Evolutionary conservation across 495 filamentous ascomycete species (phyloP), one percentile per base, ranked within the genome.

Genomic region (Lophiostoma macrostomum): DNA sequence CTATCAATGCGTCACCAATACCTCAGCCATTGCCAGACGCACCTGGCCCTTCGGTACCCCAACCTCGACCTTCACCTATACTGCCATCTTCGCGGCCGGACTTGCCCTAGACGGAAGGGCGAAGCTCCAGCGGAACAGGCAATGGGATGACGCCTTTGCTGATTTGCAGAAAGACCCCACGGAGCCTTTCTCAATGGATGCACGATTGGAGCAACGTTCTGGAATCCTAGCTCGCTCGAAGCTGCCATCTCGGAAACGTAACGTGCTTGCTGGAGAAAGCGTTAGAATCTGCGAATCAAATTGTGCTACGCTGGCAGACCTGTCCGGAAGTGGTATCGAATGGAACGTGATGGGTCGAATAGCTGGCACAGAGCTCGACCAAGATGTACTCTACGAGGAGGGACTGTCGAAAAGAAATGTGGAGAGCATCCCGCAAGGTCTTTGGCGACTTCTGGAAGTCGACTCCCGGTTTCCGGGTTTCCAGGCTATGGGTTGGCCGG

Each of bases 31-130:
- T 32, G 66, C 75, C 42, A 25, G 36, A 22, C 77, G 81, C 52
- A 71, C 76, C 75, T 24, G 73, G 72, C 58, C 66, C 81, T 42
- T 72, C 74, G 58, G 79, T 75, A 60, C 81, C 85, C 67, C 71
- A 84, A 13, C 39, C 29, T 82, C 85, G 49, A 89, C 85, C 3
- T 79, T 83, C 11, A 76, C 81, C 53, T 89, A 88, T 61, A 82
- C 83, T 2, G 81, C 83, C 46, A 82, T 89, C 30, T 80, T 88
- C 50, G 85, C 82, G 2, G 80, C 81, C n/a, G 88, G 86, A 1
- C 78, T 84, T 30, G 67, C 86, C 1, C 72, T 78, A 23, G 87
- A 90, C 69, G 80, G 80, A 1, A 73, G 72, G 42, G 74, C 71
- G 4, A 90, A 90, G 66, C 73, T 80, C 38, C 64, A 74, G 50